phyloP scores from a whole-genome alignment of 805 yeast species.

The Hermanozyma aechmeae region DNA sequence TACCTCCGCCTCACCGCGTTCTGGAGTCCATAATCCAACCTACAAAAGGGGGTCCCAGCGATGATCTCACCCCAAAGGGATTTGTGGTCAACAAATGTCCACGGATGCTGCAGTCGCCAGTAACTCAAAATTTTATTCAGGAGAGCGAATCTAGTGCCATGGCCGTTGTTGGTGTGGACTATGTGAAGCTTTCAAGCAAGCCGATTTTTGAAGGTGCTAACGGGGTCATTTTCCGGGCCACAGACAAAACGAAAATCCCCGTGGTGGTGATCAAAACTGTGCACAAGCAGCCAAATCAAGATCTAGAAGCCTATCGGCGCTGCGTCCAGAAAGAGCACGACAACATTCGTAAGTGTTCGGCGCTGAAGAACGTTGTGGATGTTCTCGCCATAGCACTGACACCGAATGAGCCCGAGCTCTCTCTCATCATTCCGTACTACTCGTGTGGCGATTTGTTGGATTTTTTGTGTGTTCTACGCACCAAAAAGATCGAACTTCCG shows the following conservation, averaged over 20 bases:
- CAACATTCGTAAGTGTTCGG: slow-evolving; percentile 16
- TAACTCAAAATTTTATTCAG: no score
- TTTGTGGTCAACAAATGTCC: no score
- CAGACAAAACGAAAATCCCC: slow-evolving; percentile 11
- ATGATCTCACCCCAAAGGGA: no score
- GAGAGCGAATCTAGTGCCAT: no score
- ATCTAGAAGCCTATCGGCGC: slow-evolving; percentile 8
- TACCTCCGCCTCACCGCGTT: no score
- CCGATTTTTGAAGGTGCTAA: slow-evolving; percentile 36
- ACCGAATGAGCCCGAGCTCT: no score
- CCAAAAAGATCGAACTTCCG: slow-evolving; percentile 19
- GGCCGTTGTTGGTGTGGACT: slow-evolving; percentile 14
- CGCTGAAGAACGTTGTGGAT: slow-evolving; percentile 19
- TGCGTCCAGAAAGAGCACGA: slow-evolving; percentile 22
- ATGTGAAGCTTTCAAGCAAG: slow-evolving; percentile 14
- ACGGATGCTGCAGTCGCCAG: no score
- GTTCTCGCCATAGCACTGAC: slow-evolving; percentile 20
- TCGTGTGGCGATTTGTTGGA: slow-evolving; percentile 40
- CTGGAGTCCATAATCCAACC: no score
- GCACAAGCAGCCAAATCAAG: slow-evolving; percentile 11
- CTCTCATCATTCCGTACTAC: slow-evolving; percentile 34
- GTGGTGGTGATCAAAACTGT: slow-evolving; percentile 23
- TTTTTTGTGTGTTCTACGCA: slow-evolving; percentile 30
- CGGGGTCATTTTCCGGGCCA: slow-evolving; percentile 26
- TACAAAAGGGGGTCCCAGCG: no score